These are phyloP conservation scores for Ustilago nuda DNA, from an alignment of 1,284 basidiomycete genomes.

Conservation along the genomic window DNA sequence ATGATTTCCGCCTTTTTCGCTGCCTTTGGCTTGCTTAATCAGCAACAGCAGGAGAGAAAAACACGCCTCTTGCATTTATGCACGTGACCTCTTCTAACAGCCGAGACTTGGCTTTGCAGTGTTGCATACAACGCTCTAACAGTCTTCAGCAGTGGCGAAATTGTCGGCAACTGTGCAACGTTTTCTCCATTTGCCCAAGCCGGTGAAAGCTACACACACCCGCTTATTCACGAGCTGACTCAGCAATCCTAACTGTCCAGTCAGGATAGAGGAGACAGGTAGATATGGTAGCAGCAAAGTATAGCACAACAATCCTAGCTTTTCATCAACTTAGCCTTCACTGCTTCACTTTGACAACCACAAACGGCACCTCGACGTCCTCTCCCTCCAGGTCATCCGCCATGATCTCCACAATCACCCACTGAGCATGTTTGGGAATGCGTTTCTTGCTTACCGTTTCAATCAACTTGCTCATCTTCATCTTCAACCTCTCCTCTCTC, in stretches of 20 bases:
- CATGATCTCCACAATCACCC: slow-evolving; percentile 94
- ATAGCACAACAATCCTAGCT: no score
- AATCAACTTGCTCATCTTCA: slow-evolving; percentile 84
- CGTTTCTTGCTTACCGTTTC: slow-evolving; percentile 80
- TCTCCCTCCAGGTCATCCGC: slow-evolving; percentile 88
- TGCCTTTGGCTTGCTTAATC: slow-evolving; percentile 7
- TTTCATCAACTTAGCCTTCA: neutral
- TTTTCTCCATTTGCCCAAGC: no score
- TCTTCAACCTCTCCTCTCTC: slow-evolving; percentile 64
- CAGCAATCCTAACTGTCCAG: no score
- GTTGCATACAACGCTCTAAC: neutral
- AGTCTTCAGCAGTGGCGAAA: neutral
- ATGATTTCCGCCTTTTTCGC: neutral
- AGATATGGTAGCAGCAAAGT: no score
- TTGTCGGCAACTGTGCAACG: no score
- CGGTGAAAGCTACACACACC: no score
- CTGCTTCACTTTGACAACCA: slow-evolving; percentile 61
- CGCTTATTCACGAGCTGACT: no score
- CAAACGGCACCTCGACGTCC: slow-evolving; percentile 71
- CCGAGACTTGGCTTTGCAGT: neutral
- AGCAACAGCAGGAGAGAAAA: neutral
- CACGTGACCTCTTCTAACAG: slow-evolving; percentile 14
- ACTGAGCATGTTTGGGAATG: slow-evolving; percentile 72
- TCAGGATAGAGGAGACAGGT: no score
- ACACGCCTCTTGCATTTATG: slow-evolving; percentile 5